Evolutionary conservation across 2,329 filamentous ascomycete species (phyloP).

Genomic region (Pseudophaeomoniella oleicola): DNA sequence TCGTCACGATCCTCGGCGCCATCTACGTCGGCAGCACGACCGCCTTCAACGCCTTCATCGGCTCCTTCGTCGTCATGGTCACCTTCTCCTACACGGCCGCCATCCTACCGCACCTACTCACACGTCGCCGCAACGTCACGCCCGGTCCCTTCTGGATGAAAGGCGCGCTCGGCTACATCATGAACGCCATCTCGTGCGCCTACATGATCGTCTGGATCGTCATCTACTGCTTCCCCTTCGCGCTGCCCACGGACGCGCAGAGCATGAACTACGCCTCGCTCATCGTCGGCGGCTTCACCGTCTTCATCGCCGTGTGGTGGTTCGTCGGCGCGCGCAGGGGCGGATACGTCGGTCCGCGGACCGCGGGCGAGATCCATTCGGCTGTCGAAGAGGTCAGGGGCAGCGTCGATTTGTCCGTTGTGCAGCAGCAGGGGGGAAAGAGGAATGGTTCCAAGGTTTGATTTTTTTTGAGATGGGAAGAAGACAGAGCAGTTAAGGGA

Average conservation of each 20-base stretch:
- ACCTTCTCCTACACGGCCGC: slow-evolving; percentile 40
- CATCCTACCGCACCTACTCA: slow-evolving; percentile 36
- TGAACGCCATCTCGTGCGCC: slow-evolving; percentile 36
- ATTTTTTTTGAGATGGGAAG: too few relatives aligned
- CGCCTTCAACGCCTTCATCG: slow-evolving; percentile 43
- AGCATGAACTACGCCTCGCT: slow-evolving; percentile 41
- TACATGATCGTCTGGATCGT: slow-evolving; percentile 42
- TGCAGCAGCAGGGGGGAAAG: too few relatives aligned
- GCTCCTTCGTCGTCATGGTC: slow-evolving; percentile 43
- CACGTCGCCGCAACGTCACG: slow-evolving; percentile 35
- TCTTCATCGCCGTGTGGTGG: slow-evolving; percentile 34
- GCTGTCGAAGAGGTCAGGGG: too few relatives aligned
- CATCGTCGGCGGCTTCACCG: slow-evolving; percentile 36
- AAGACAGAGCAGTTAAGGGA: too few relatives aligned
- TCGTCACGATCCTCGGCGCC: slow-evolving; percentile 40
- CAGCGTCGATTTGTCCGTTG: too few relatives aligned
- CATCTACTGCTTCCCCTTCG: slow-evolving; percentile 46
- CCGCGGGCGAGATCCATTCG: too few relatives aligned
- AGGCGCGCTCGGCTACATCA: slow-evolving; percentile 30
- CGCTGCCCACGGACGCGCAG: slow-evolving; percentile 27
- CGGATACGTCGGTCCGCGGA: slow-evolving; percentile 1
- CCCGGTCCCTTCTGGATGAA: slow-evolving; percentile 38
- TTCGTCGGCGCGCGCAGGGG: background rate
- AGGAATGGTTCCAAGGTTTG: too few relatives aligned
- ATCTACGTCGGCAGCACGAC: slow-evolving; percentile 26